Evolutionary conservation across 2,329 filamentous ascomycete species (phyloP).

Genomic region (Fusarium camptoceras): DNA sequence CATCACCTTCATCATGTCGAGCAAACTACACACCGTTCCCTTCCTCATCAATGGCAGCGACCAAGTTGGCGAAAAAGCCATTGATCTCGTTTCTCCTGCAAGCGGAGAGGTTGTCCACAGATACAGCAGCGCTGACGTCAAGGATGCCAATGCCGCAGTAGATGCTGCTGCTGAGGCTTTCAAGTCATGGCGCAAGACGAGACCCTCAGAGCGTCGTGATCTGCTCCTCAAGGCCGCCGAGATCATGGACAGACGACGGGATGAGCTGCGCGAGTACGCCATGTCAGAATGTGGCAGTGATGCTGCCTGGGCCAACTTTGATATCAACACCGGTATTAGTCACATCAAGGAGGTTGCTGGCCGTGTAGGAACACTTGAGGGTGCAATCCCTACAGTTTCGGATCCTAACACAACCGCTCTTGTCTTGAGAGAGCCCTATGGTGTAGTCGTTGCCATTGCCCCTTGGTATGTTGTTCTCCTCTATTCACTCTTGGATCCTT

Average conservation of each 20-base stretch:
- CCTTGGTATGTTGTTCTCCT: slow-evolving; percentile 71
- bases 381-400: slow-evolving; percentile 51
- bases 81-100: slow-evolving; percentile 67
- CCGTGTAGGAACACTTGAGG: slow-evolving; percentile 54
- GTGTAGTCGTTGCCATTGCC: slow-evolving; percentile 82
- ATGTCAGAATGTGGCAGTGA: slow-evolving; percentile 60
- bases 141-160: slow-evolving; percentile 65
- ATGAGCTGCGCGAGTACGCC: slow-evolving; percentile 72
- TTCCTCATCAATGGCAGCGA: slow-evolving; percentile 60
- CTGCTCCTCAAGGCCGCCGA: slow-evolving; percentile 78
- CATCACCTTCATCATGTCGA: slow-evolving; percentile 30
- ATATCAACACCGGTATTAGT: slow-evolving; percentile 52
- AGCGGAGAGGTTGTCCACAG: slow-evolving; percentile 65
- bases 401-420: slow-evolving; percentile 62
- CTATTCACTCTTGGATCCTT: not conserved
- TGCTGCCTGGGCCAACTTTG: slow-evolving; percentile 56
- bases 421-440: slow-evolving; percentile 80
- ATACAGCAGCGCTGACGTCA: slow-evolving; percentile 67
- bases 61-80: slow-evolving; percentile 59
- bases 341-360: slow-evolving; percentile 59
- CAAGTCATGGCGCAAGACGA: slow-evolving; percentile 74
- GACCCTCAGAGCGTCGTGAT: slow-evolving; percentile 70
- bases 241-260: slow-evolving; percentile 68
- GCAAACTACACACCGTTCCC: slow-evolving; percentile 49
- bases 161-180: slow-evolving; percentile 73